phyloP scores from a whole-genome alignment of 352 stramenopile genomes.

The Plasmopara halstedii region DNA sequence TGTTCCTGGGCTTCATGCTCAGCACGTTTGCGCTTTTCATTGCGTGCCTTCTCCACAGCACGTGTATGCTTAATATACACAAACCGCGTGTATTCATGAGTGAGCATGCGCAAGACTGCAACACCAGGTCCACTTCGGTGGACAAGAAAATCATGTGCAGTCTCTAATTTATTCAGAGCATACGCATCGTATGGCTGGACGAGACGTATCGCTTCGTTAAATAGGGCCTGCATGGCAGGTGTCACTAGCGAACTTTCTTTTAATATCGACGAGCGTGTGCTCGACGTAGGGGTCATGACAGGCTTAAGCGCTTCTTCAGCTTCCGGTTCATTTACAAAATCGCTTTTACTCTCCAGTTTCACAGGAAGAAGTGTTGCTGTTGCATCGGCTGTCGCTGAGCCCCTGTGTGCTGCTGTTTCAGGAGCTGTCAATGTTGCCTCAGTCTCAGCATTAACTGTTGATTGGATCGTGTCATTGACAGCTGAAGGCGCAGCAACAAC shows the following conservation, averaged over 20 bases:
- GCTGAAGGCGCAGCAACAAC: not conserved
- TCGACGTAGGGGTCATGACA: not conserved
- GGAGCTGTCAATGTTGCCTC: not conserved
- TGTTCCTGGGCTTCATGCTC: conserved; percentile 52
- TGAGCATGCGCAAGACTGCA: conserved; percentile 56
- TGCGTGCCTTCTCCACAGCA: conserved; percentile 55
- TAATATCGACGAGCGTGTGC: conserved; percentile 1
- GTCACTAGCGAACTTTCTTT: conserved; percentile 19
- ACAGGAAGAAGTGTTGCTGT: not conserved
- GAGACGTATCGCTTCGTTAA: conserved; percentile 54
- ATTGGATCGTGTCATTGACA: not conserved
- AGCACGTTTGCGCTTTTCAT: conserved; percentile 62
- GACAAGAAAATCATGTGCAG: conserved; percentile 48
- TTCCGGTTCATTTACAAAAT: conserved; percentile 6
- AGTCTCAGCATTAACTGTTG: conserved; percentile 1
- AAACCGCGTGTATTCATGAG: conserved; percentile 80
- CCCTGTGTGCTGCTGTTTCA: not conserved
- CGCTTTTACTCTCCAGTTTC: conserved; percentile 1
- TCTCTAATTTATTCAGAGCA: conserved; percentile 53
- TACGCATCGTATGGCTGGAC: conserved; percentile 68
- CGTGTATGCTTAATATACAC: conserved; percentile 79
- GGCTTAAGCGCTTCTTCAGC: not conserved
- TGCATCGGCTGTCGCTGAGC: conserved; percentile 1
- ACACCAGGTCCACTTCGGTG: conserved; percentile 52
- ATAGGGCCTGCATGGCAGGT: conserved; percentile 35